Base-by-base conservation (phyloP, 1,139 yeast species). In the Diutina catenulata region DNA sequence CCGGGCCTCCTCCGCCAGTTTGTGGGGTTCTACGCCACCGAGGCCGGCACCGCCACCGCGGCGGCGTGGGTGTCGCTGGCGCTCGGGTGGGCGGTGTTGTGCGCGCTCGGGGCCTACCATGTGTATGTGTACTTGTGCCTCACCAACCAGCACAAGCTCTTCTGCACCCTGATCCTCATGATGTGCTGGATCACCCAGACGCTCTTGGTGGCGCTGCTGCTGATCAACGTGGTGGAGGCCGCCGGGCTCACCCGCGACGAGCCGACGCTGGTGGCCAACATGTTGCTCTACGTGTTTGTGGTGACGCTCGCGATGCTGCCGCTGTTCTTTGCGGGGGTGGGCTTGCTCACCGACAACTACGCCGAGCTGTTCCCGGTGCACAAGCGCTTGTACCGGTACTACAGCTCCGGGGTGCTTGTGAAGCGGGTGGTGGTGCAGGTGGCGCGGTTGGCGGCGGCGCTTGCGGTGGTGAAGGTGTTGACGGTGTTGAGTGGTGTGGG, bases 161-260 rank as follows among this genome's bases (percentile, higher is more conserved):
- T 76, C 38, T 79, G 88, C 2, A 69, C 68, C 47, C 37, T 63
- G 2, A 88, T 91, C 0, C 56, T 82, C 10, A 47, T 78, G 6
- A 41, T 69, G n/a, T 88, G 87, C 1, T 76, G 80, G 62, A 22
- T 66, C 0, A 70, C 70, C 2, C 76, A 79, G 45, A 51, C 68
- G 1, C 31, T 57, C 0, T 50, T 81, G 5, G 59, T 84, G 10
- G 58, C 77, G 1, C 63, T 82, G 1, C 68, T 75, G 1, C 66
- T 88, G 0, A 44, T 77, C 7, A 67, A 52, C 36, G 25, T 62
- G 4, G 43, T 55, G 6, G 47, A 24, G 39, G 6, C 20, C 49
- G 7, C 48, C 49, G 37, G 48, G 49, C 7, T 45, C 44, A 36
- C 44, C 45, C 21, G 45, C 55, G 64, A 59, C 40, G 66, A 67